Conservation (phyloP, 208 protist genomes). For the Trichomonas vaginalis region DNA sequence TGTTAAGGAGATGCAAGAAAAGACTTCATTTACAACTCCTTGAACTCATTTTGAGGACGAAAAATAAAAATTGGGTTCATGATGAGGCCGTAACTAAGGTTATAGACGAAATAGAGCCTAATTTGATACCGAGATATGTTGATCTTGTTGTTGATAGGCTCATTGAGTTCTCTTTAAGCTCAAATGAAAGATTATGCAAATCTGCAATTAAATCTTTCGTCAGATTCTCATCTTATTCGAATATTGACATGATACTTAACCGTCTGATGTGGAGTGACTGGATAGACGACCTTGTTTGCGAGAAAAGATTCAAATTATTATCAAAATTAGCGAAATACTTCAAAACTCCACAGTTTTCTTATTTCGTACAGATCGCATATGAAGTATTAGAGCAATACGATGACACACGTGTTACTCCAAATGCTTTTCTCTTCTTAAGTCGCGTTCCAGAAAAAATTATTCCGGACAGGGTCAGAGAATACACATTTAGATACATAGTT, state of each 20-base stretch:
- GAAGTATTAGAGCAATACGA: background rate
- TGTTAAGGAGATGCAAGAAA: background rate
- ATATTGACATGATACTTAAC: background rate
- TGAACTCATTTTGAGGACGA: background rate
- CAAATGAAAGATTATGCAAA: background rate
- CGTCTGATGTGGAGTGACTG: background rate
- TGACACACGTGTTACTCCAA: background rate
- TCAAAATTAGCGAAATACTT: background rate
- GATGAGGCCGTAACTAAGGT: background rate
- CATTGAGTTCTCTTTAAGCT: background rate
- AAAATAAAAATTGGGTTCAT: slow-evolving; percentile 14
- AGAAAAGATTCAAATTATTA: background rate
- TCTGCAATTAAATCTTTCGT: background rate
- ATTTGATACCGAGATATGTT: background rate
- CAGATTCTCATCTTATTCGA: background rate
- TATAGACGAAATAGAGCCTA: background rate
- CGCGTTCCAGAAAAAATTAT: background rate
- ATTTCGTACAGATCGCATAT: background rate
- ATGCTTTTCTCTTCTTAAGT: background rate
- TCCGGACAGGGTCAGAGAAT: background rate
- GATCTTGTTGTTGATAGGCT: background rate
- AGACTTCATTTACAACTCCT: background rate
- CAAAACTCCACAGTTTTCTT: background rate
- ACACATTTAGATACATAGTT: background rate
- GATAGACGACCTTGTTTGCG: background rate